Conservation (phyloP, 1,284 basidiomycete genomes). For the Apiotrichum sp. region DNA sequence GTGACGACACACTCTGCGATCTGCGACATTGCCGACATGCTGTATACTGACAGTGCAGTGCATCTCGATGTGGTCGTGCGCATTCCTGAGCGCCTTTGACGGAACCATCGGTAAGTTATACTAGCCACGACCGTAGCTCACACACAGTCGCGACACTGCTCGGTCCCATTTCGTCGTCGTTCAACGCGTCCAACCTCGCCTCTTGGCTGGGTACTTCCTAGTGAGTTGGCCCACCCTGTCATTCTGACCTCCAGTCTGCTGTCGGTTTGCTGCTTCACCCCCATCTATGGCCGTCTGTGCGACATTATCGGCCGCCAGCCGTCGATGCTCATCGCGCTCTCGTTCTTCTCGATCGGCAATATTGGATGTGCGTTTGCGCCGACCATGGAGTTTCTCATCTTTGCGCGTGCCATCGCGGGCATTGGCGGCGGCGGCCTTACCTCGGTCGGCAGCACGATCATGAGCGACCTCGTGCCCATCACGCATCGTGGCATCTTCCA, state of each 20-base stretch:
- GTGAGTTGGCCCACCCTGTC: background rate
- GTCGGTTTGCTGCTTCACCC: constrained; percentile 79
- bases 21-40: too few relatives aligned
- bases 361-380: constrained; percentile 71
- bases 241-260: constrained; percentile 50
- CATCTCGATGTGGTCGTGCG: constrained; percentile 29
- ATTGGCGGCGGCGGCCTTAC: constrained; percentile 61
- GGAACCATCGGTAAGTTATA: constrained; percentile 48
- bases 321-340: constrained; percentile 61
- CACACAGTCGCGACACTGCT: constrained; percentile 54
- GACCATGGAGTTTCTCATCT: constrained; percentile 73
- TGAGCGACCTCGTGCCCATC: constrained; percentile 58
- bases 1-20: too few relatives aligned
- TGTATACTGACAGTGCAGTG: constrained; percentile 5
- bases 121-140: background rate
- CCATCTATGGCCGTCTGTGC: constrained; percentile 75
- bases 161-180: constrained; percentile 39
- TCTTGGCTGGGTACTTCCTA: constrained; percentile 60
- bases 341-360: constrained; percentile 74
- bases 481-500: constrained; percentile 81
- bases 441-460: constrained; percentile 34
- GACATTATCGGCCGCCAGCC: constrained; percentile 80
- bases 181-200: constrained; percentile 53
- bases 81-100: constrained; percentile 70
- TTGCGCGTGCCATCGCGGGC: constrained; percentile 70